phyloP scores from a whole-genome alignment of 2,329 filamentous ascomycete species.

The Penicillium digitatum region DNA sequence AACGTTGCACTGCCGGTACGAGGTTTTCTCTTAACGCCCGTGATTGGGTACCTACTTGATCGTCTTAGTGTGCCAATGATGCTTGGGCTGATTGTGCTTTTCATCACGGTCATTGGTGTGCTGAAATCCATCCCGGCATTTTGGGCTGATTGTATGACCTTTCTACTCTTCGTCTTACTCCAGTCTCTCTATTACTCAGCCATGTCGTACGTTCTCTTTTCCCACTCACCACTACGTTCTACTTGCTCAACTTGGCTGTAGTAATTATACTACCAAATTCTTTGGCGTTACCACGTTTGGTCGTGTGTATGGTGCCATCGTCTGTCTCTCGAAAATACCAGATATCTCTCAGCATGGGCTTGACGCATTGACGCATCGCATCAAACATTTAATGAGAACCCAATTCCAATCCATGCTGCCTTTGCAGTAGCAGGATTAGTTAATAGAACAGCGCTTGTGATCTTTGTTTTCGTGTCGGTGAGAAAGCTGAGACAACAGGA shows the following conservation, averaged over 20 bases:
- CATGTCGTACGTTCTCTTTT: constrained; percentile 56
- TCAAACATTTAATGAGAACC: constrained; percentile 65
- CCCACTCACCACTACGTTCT: background rate
- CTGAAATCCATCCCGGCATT: constrained; percentile 68
- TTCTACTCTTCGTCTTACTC: constrained; percentile 79
- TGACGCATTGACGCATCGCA: constrained; percentile 76
- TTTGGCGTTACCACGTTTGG: constrained; percentile 91
- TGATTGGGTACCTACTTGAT: constrained; percentile 78
- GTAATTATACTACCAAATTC: constrained; percentile 83
- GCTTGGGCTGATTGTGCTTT: constrained; percentile 63
- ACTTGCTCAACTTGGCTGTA: constrained; percentile 19
- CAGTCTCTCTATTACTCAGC: constrained; percentile 88
- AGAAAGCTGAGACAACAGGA: constrained; percentile 12
- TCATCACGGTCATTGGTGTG: constrained; percentile 70
- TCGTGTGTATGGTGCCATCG: constrained; percentile 85
- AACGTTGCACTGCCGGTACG: constrained; percentile 76
- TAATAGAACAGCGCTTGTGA: constrained; percentile 63
- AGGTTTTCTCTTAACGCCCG: constrained; percentile 75
- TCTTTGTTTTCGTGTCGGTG: constrained; percentile 52
- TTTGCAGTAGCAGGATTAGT: constrained; percentile 60
- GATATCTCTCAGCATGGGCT: constrained; percentile 80
- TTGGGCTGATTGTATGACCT: constrained; percentile 65
- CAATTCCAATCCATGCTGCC: constrained; percentile 70
- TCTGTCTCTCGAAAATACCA: constrained; percentile 75
- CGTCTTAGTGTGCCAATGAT: constrained; percentile 68